These are phyloP conservation scores for Chondrus crispus DNA, from an alignment of 23 red algal genomes.

Conservation along the genomic window DNA sequence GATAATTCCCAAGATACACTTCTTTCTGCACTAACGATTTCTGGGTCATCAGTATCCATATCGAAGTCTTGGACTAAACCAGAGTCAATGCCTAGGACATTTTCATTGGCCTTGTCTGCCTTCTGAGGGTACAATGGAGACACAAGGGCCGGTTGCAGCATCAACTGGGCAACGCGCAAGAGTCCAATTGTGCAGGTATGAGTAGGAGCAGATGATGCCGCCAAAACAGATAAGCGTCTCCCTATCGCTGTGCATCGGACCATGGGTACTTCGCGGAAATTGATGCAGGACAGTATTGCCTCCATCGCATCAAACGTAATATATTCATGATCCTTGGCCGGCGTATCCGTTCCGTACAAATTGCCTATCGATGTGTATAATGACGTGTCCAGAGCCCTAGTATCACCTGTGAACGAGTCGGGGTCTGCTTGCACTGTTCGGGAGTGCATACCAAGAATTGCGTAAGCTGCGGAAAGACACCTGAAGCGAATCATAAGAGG, in stretches of 20 bases:
- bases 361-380: slow-evolving; percentile 34
- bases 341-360: slow-evolving; percentile 33
- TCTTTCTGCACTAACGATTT: slow-evolving; percentile 14
- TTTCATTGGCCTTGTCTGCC: neutral
- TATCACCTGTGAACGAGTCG: slow-evolving; percentile 56
- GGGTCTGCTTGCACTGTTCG: slow-evolving; percentile 37
- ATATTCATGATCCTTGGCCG: slow-evolving; percentile 15
- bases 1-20: slow-evolving; percentile 50
- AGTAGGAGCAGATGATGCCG: slow-evolving; percentile 30
- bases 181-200: slow-evolving; percentile 51
- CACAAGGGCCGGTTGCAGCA: slow-evolving; percentile 31
- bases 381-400: slow-evolving; percentile 42
- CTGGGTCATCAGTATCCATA: slow-evolving; percentile 42
- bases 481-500: slow-evolving; percentile 39
- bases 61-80: slow-evolving; percentile 12
- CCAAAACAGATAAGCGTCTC: slow-evolving; percentile 14
- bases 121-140: slow-evolving; percentile 18
- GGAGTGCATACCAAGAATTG: slow-evolving; percentile 38
- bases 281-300: slow-evolving; percentile 4
- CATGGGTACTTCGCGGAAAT: slow-evolving; percentile 28
- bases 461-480: slow-evolving; percentile 52
- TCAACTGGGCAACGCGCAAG: slow-evolving; percentile 13
- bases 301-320: slow-evolving; percentile 55
- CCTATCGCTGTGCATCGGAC: slow-evolving; percentile 27
- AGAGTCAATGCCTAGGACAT: neutral